phyloP scores from a whole-genome alignment of 1,284 basidiomycete genomes.

The Cryptococcus sp. region DNA sequence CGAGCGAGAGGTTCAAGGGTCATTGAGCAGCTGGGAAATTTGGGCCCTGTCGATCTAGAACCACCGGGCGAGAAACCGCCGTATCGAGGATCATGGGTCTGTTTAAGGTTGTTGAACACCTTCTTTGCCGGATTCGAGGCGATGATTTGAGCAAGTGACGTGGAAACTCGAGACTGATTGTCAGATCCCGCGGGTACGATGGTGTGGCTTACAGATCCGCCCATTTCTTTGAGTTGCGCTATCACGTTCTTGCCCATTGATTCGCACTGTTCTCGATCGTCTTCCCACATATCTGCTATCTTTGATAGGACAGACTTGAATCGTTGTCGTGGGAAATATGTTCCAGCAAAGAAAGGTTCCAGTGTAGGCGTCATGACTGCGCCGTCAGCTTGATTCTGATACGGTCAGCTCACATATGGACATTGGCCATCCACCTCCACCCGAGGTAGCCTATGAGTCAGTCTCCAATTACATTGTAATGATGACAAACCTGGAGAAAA shows the following conservation, averaged over 20 bases:
- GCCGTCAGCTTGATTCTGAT: background rate
- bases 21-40: constrained; percentile 44
- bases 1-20: constrained; percentile 34
- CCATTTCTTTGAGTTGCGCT: constrained; percentile 25
- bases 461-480: background rate
- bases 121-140: constrained; percentile 14
- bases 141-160: constrained; percentile 12
- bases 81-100: constrained; percentile 35
- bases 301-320: constrained; percentile 31
- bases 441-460: constrained; percentile 38
- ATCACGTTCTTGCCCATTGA: constrained; percentile 28
- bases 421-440: constrained; percentile 53
- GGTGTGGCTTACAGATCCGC: constrained; percentile 5
- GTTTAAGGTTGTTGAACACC: constrained; percentile 22
- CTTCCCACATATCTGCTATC: constrained; percentile 34
- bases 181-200: no score
- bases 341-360: constrained; percentile 51
- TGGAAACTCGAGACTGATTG: constrained; percentile 2
- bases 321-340: constrained; percentile 47
- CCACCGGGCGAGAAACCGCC: constrained; percentile 49
- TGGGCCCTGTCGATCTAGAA: constrained; percentile 33
- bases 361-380: constrained; percentile 50
- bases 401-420: constrained; percentile 33
- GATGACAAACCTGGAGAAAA: constrained; percentile 44
- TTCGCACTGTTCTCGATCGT: constrained; percentile 25